Evolutionary conservation across 148 eudicot species (phyloP), one percentile per base, ranked within the genome.

Genomic region (Silene conica): DNA sequence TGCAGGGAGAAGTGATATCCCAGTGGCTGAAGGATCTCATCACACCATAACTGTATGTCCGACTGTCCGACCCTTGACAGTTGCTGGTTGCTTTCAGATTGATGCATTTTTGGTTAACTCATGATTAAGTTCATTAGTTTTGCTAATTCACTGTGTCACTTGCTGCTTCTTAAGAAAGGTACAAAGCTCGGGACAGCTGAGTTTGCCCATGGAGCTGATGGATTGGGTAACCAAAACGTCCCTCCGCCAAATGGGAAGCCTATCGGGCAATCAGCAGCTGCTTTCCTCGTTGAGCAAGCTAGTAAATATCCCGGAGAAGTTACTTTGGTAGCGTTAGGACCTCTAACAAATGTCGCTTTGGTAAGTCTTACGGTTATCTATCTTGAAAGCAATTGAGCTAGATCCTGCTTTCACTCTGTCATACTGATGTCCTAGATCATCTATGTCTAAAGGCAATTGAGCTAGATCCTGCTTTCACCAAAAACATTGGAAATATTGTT

Each of bases 1-100:
- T 74, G 97, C 98, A 65, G 97, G 88, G 62, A 85, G 97, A 73
- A 81, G 89, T 54, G 98, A 95, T 79, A 90, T 95, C 59, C 97
- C 97, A 19, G 98, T 95, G 41, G 98, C 92, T 58, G 98, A 95
- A 87, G 97, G 98, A 79, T 92, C 97, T 68, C 96, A 87, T 82
- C 90, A 86, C 65, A 90, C 96, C 16, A 61, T 89, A 74, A 88
- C 85, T 67, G 97, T 94, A 92, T 70, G 85, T 70, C 64, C 21
- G 18, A 28, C 45, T 61, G 85, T 70, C 64, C 21, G 18, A 28
- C 45, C 54, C 61, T 43, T 15, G 48, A 65, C 21, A n/a, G 25
- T 38, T 66, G 0, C n/a, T n/a, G 0, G 12, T 61, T 63, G 55
- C 43, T 61, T n/a, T 67, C 14, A 23, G 67, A 64, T 55, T 69